phyloP scores from a whole-genome alignment of 2,329 filamentous ascomycete species.

The Botrytis tulipae region DNA sequence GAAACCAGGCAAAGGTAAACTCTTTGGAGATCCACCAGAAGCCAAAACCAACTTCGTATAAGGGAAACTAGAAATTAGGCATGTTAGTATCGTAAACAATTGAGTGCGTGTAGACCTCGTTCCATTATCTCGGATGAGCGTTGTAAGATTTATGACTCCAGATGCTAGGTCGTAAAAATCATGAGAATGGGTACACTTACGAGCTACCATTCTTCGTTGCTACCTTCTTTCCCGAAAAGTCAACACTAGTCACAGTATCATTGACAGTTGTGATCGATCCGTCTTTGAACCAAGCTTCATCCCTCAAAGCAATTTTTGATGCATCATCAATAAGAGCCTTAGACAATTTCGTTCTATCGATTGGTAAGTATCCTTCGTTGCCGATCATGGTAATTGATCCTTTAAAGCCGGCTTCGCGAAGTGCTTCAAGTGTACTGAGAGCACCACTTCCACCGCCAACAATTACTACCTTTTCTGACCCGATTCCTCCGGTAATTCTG shows the following conservation, averaged over 20 bases:
- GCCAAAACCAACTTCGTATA: constrained; percentile 92
- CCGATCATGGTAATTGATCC: constrained; percentile 81
- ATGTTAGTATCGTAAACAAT: not conserved
- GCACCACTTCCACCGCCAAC: constrained; percentile 86
- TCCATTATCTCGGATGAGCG: not conserved
- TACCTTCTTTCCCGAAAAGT: constrained; percentile 73
- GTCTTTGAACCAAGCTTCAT: constrained; percentile 72
- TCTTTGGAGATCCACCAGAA: constrained; percentile 76
- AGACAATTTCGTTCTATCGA: constrained; percentile 93
- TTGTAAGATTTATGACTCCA: not conserved
- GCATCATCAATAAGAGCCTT: constrained; percentile 85
- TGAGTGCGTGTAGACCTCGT: not conserved
- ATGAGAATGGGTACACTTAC: not conserved
- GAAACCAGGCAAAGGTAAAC: constrained; percentile 78
- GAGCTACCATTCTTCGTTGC: constrained; percentile 70
- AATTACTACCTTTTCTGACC: constrained; percentile 70
- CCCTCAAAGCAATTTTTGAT: constrained; percentile 73
- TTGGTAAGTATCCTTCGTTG: constrained; percentile 79
- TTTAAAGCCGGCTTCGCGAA: constrained; percentile 77
- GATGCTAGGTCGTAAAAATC: too few species aligned
- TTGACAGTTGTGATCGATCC: constrained; percentile 57
- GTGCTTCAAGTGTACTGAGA: constrained; percentile 75
- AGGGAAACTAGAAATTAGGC: constrained; percentile 41
- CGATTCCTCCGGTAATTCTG: constrained; percentile 58
- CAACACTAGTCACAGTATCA: constrained; percentile 68